A percentile compares a stretch with the other conserved stretches of the same genome.
Conservation (phyloP, 2,329 filamentous ascomycete genomes). For the Alternaria sp. region DNA sequence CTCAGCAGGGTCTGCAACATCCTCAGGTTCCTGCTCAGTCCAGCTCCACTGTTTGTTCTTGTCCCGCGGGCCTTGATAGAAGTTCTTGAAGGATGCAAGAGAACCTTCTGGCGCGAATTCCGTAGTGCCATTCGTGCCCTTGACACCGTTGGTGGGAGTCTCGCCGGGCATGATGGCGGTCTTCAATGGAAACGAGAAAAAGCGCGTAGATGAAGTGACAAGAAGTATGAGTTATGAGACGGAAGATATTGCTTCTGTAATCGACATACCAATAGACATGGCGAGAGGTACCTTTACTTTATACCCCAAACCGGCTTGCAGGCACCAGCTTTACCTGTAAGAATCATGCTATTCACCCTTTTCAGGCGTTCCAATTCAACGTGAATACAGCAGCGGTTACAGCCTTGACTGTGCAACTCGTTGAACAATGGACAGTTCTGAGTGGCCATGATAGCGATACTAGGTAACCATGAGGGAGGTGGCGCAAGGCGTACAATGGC, state of each 20-base stretch:
- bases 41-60: constrained; percentile 35
- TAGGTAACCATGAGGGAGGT: neutral
- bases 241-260: neutral
- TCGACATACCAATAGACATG: neutral
- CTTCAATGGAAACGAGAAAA: neutral
- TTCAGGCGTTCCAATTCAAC: neutral
- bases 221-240: neutral
- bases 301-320: neutral
- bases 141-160: constrained; percentile 6
- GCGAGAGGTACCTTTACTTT: neutral
- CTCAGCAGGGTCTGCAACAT: constrained; percentile 54
- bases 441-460: neutral
- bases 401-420: neutral
- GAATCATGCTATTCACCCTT: neutral
- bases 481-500: neutral
- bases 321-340: neutral
- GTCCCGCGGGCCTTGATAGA: constrained; percentile 33
- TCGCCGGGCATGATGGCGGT: neutral
- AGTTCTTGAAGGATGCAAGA: constrained; percentile 22
- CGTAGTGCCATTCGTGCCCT: neutral
- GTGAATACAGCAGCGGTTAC: neutral
- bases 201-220: neutral
- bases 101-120: constrained; percentile 18
- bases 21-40: constrained; percentile 31
- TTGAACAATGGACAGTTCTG: neutral